Percentiles rank a stretch among this genome's conserved stretches.
Conservation (phyloP, 441 rosid genomes). For the Kokia cookei region DNA sequence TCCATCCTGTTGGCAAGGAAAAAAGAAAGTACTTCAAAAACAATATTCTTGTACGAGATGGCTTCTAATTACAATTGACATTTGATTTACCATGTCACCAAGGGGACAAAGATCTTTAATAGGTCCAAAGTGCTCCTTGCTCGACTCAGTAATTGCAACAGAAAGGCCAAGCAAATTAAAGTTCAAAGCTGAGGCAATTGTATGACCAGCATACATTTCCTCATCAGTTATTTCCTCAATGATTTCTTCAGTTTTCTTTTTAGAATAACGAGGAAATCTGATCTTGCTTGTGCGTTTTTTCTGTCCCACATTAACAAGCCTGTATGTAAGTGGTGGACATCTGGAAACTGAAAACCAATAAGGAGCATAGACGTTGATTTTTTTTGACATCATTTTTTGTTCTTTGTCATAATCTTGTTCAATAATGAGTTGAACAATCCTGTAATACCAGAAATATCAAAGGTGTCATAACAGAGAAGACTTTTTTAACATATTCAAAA, state of each 20-base stretch:
- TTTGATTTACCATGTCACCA: constrained; percentile 73
- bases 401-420: constrained; percentile 81
- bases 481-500: not conserved
- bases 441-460: constrained; percentile 28
- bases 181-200: constrained; percentile 91
- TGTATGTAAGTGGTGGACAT: constrained; percentile 79
- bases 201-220: constrained; percentile 76
- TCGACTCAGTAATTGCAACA: constrained; percentile 52
- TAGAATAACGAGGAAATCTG: constrained; percentile 48
- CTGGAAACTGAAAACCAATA: constrained; percentile 84
- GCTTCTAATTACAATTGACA: constrained; percentile 3
- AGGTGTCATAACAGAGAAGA: constrained; percentile 19
- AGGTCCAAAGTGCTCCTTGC: constrained; percentile 62
- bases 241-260: constrained; percentile 34
- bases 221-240: constrained; percentile 69
- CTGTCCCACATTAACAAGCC: constrained; percentile 51
- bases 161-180: constrained; percentile 70
- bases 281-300: constrained; percentile 47
- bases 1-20: constrained; percentile 66
- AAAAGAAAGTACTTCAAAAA: constrained; percentile 3
- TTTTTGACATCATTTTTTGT: constrained; percentile 48
- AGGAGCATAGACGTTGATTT: constrained; percentile 80
- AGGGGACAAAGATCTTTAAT: constrained; percentile 81
- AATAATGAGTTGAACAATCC: constrained; percentile 79
- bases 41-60: constrained; percentile 4